Base-by-base conservation (phyloP, 306 rosid genomes). In the Crotalaria pallida region DNA sequence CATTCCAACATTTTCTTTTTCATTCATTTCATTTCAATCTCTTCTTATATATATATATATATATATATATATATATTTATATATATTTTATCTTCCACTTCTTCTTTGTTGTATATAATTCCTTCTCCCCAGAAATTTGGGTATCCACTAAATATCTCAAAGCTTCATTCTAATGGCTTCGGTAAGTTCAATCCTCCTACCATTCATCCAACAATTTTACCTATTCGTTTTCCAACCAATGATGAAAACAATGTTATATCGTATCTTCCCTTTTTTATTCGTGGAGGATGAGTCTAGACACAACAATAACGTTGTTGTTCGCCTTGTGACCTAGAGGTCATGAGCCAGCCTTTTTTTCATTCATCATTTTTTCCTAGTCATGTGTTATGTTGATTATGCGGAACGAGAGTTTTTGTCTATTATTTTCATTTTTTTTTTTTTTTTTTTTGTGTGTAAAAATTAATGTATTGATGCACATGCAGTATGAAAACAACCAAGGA, bases 401-500 rank as follows among this genome's bases (percentile, higher is more conserved):
- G 62, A 72, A 61, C 21, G 21, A 38, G 53, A 56, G 6, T 33
- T 53, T 48, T 45, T 16, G 53, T 59, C 55, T n/a, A n/a, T n/a
- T n/a, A 24, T 34, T 26, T 4, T n/a, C 1, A n/a, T 15, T 5
- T 45, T 1, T 15, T 15, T 15, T 15, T 45, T 10, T 21, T 53
- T 6, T 6, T 31, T 17, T 71, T 16, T 19, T 12, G 47, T 45
- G 63, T n/a, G n/a, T n/a, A 55, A 22, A 4, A 17, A 41, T 13
- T 29, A 31, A 67, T 24, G 56, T 43, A 33, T 67, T 69, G 31
- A 40, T 56, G 3, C 17, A 13, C 63, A 24, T 78, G 83, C 79
- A 89, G 91, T 65, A 71, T 71, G 87, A 86, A 21, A 66, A 48
- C 24, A 66, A 48, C 24, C 81, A 84, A 10, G 75, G 80, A 22